Evolutionary conservation across 169 alveolate genomes (phyloP).

Genomic region (Eimeria zaria): DNA sequence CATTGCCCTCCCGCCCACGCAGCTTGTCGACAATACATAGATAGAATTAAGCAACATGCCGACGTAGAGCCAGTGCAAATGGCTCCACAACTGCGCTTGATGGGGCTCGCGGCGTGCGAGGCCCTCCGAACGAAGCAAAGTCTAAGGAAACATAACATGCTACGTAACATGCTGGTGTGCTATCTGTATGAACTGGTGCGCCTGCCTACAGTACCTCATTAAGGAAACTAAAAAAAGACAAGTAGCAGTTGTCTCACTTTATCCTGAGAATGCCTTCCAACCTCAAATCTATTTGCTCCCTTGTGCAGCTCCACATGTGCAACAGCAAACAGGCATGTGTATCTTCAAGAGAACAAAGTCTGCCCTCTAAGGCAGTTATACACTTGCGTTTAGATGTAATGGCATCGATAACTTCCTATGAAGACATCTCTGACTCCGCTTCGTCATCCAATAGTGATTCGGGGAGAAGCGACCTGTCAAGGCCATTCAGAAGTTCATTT

Average conservation of each 20-base stretch:
- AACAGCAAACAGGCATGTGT: neutral
- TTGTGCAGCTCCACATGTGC: neutral
- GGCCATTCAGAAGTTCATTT: slow-evolving; percentile 56
- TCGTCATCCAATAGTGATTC: slow-evolving; percentile 56
- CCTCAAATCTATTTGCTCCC: neutral
- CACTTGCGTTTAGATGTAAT: neutral
- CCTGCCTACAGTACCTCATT: neutral
- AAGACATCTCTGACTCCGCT: slow-evolving; percentile 13
- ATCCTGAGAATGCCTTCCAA: neutral
- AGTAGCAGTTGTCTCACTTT: neutral
- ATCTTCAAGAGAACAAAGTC: neutral
- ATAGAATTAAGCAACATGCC: neutral
- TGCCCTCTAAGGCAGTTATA: neutral
- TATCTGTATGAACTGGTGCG: neutral
- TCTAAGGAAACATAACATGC: neutral
- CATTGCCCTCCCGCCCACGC: neutral
- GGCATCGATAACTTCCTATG: neutral
- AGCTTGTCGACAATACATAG: neutral
- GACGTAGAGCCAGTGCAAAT: neutral
- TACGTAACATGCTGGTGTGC: neutral
- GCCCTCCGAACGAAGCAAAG: neutral
- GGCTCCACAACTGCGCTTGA: neutral
- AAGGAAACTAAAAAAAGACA: neutral
- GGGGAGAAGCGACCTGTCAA: slow-evolving; percentile 59
- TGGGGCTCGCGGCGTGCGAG: neutral